Conservation (phyloP, 2,329 filamentous ascomycete genomes). For the Neofusicoccum cordaticola region DNA sequence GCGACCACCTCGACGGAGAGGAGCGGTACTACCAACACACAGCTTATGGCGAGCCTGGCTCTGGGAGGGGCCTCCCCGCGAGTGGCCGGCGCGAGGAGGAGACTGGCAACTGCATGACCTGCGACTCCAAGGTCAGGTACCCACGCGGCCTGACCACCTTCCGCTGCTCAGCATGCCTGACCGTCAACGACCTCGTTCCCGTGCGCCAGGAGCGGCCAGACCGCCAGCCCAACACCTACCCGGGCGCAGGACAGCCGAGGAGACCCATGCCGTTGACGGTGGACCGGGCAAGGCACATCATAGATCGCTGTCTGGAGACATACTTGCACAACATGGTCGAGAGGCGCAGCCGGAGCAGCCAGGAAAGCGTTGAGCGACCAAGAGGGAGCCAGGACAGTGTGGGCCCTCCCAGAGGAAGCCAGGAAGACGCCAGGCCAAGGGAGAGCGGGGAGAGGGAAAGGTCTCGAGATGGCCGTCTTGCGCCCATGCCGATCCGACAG, state of each 20-base stretch:
- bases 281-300: conserved; percentile 58
- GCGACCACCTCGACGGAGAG: conserved; percentile 6
- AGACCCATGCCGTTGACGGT: conserved; percentile 52
- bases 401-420: neutral
- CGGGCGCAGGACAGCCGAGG: conserved; percentile 11
- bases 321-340: conserved; percentile 39
- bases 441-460: neutral
- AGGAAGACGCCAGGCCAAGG: neutral
- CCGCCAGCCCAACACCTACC: conserved; percentile 15
- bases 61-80: conserved; percentile 28
- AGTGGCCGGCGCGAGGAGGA: conserved; percentile 47
- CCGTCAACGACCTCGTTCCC: conserved; percentile 73
- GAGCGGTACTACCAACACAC: neutral
- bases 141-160: conserved; percentile 71
- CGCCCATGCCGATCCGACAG: conserved; percentile 9
- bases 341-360: conserved; percentile 3
- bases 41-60: neutral
- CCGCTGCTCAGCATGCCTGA: conserved; percentile 79
- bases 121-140: conserved; percentile 76
- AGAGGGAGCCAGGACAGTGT: neutral
- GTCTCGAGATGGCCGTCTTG: neutral
- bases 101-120: conserved; percentile 80
- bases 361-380: conserved; percentile 4
- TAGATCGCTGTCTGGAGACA: conserved; percentile 53
- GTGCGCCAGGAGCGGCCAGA: conserved; percentile 20